Evolutionary conservation across 345 rosid genomes (phyloP).

Genomic region (Crucihimalaya himalaica): DNA sequence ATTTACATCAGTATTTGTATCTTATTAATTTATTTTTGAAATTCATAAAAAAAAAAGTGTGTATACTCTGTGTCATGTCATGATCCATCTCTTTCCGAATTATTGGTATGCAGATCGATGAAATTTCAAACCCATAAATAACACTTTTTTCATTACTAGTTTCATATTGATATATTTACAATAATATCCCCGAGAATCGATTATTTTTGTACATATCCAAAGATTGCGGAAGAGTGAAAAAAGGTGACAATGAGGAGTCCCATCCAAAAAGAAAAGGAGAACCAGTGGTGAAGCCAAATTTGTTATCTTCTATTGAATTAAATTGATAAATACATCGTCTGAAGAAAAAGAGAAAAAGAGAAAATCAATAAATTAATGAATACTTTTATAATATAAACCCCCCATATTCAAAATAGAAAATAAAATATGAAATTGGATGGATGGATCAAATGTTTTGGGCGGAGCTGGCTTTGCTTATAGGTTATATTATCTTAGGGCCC

Average conservation of each 20-base stretch:
- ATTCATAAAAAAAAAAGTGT: not conserved
- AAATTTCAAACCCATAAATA: conserved; percentile 10
- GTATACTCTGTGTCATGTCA: not conserved
- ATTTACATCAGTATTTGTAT: not conserved
- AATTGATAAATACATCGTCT: not conserved
- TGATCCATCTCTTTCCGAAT: conserved; percentile 9
- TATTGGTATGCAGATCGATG: conserved; percentile 5
- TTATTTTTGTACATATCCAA: conserved; percentile 31
- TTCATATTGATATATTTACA: conserved; percentile 3
- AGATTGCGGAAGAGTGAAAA: conserved; percentile 26
- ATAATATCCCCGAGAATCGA: not conserved
- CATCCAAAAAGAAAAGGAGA: conserved; percentile 25
- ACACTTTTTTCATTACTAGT: not conserved
- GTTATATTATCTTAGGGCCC: conserved; percentile 32
- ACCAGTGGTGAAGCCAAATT: conserved; percentile 32
- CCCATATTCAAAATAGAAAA: not conserved
- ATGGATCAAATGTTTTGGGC: conserved; percentile 35
- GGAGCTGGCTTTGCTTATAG: conserved; percentile 36
- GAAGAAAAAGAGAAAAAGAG: not conserved
- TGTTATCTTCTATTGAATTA: conserved; percentile 12
- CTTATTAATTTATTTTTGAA: not conserved
- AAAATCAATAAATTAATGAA: not conserved
- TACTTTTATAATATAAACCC: not conserved
- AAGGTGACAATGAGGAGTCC: conserved; percentile 27
- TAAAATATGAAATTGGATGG: conserved; percentile 30